Evolutionary conservation across 345 rosid genomes (phyloP).

Genomic region (Aegle marmelos): DNA sequence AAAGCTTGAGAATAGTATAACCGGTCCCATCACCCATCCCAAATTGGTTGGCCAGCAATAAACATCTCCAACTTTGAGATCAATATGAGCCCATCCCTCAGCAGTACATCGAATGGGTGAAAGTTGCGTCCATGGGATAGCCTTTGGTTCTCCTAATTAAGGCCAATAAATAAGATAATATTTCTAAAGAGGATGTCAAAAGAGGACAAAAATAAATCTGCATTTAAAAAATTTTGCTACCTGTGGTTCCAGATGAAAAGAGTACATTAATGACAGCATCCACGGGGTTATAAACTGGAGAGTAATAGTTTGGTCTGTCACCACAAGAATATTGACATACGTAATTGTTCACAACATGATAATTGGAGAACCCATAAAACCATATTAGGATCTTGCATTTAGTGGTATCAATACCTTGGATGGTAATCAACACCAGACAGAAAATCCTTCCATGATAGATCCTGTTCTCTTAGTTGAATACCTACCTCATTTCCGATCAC

Average conservation of each 20-base stretch:
- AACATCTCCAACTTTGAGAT: slow-evolving; percentile 51
- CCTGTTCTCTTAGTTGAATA: slow-evolving; percentile 61
- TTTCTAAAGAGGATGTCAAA: neutral
- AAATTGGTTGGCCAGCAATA: slow-evolving; percentile 94
- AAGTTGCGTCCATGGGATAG: slow-evolving; percentile 89
- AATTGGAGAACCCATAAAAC: neutral
- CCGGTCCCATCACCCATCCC: slow-evolving; percentile 96
- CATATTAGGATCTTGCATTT: neutral
- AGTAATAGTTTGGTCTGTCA: slow-evolving; percentile 41
- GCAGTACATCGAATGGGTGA: slow-evolving; percentile 61
- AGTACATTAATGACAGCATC: slow-evolving; percentile 73
- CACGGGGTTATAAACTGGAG: slow-evolving; percentile 51
- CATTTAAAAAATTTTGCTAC: slow-evolving; percentile 21
- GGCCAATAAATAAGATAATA: slow-evolving; percentile 12
- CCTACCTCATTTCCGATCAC: slow-evolving; percentile 45
- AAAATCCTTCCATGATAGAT: slow-evolving; percentile 66
- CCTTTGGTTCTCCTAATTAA: slow-evolving; percentile 87
- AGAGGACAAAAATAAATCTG: neutral
- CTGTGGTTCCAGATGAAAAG: slow-evolving; percentile 96
- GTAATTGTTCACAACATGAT: neutral
- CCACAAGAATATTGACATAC: slow-evolving; percentile 1
- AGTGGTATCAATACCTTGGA: slow-evolving; percentile 38
- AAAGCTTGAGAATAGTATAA: slow-evolving; percentile 59
- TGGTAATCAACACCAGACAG: slow-evolving; percentile 34
- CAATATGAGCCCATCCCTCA: slow-evolving; percentile 68